phyloP scores from a whole-genome alignment of 176 grass and related monocot species.

The Themeda triandra region DNA sequence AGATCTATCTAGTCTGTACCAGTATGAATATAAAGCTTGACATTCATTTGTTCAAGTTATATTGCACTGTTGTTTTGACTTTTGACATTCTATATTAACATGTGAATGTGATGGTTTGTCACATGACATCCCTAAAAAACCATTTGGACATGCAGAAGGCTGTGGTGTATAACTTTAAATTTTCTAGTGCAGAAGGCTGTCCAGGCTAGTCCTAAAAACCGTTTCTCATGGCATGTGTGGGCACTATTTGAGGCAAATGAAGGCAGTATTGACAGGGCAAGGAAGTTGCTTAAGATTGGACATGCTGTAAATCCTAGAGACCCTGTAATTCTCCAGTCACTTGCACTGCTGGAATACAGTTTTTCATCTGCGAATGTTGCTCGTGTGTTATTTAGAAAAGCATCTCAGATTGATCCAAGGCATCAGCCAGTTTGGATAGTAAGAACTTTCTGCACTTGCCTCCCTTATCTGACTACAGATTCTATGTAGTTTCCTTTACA shows the following conservation, averaged over 20 bases:
- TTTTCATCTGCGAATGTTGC: slow-evolving; percentile 70
- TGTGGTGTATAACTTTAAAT: slow-evolving; percentile 12
- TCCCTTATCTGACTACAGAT: background rate
- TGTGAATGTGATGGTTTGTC: slow-evolving; percentile 1
- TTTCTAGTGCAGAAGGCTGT: slow-evolving; percentile 67
- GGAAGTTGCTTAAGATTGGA: slow-evolving; percentile 95
- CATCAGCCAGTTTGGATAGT: slow-evolving; percentile 98
- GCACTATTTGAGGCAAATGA: slow-evolving; percentile 87
- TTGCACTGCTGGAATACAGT: slow-evolving; percentile 90
- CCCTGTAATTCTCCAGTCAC: slow-evolving; percentile 88
- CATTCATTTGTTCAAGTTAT: background rate
- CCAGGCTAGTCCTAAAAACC: slow-evolving; percentile 94
- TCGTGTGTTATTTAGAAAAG: slow-evolving; percentile 83
- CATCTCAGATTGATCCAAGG: slow-evolving; percentile 81
- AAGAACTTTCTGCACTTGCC: slow-evolving; percentile 35
- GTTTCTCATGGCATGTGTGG: slow-evolving; percentile 99
- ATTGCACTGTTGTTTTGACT: background rate
- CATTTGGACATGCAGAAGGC: too few species aligned
- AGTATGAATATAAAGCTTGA: background rate
- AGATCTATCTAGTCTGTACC: background rate
- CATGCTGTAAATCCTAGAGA: slow-evolving; percentile 91
- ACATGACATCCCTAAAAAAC: background rate
- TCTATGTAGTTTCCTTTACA: background rate
- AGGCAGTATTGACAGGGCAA: slow-evolving; percentile 66
- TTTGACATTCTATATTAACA: background rate